Evolutionary conservation across 129 eudicot species (phyloP).

Genomic region (Centaurea solstitialis): DNA sequence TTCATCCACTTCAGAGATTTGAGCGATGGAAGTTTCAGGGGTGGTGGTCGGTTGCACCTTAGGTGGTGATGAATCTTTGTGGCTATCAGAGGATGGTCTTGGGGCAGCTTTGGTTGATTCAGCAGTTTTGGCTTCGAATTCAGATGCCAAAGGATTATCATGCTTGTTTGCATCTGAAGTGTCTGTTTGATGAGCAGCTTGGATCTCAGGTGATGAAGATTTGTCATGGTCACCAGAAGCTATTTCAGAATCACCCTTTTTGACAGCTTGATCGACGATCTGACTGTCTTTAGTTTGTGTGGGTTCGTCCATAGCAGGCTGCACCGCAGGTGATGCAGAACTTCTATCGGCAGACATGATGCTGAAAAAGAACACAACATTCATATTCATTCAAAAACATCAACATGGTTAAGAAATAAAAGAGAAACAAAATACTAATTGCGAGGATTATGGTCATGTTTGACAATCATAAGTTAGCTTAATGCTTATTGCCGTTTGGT

Average conservation of each 20-base stretch:
- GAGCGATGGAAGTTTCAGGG: not conserved
- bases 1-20: not conserved
- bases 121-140: not conserved
- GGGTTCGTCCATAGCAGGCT: not conserved
- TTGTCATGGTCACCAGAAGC: not conserved
- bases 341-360: not conserved
- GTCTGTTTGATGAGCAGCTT: not conserved
- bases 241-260: constrained; percentile 1
- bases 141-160: not conserved
- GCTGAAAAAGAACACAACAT: not conserved
- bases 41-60: not conserved
- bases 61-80: not conserved
- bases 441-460: too few species aligned
- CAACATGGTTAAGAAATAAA: not conserved
- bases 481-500: not conserved
- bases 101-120: not conserved
- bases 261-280: not conserved
- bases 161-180: not conserved
- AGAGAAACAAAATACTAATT: too few species aligned
- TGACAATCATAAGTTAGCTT: too few species aligned
- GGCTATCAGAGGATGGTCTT: not conserved
- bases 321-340: constrained; percentile 4
- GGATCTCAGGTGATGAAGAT: too few species aligned
- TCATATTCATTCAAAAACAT: not conserved
- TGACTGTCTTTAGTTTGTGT: not conserved